phyloP scores from a whole-genome alignment of 140 eudicot species.

The Ambrosia hybrid region DNA sequence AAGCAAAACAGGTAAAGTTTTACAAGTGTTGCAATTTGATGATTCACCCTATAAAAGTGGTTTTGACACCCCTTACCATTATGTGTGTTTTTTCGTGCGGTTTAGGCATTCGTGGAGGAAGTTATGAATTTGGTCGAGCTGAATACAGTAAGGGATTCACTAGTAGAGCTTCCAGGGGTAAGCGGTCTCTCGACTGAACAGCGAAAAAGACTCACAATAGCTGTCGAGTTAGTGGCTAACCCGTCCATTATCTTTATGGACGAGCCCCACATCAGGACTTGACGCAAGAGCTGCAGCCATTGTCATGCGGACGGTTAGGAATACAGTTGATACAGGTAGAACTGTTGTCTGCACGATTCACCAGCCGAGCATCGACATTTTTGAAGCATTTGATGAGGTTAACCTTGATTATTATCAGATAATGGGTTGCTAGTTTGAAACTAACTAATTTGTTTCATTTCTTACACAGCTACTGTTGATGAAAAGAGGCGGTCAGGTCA shows the following conservation, averaged over 20 bases:
- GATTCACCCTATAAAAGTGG: neutral
- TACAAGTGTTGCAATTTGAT: too few species aligned
- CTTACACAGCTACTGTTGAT: conserved; percentile 52
- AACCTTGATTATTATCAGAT: neutral
- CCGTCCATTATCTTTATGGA: conserved; percentile 90
- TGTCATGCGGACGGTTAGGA: conserved; percentile 73
- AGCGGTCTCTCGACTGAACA: conserved; percentile 73
- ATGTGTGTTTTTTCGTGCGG: neutral
- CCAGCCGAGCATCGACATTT: conserved; percentile 72
- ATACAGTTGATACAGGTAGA: conserved; percentile 75
- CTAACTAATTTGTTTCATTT: neutral
- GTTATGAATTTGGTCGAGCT: conserved; percentile 71
- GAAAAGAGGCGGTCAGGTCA: conserved; percentile 78
- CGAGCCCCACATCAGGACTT: conserved; percentile 75
- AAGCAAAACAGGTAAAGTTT: conserved; percentile 37
- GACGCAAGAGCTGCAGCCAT: conserved; percentile 92
- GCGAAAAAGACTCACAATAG: conserved; percentile 74
- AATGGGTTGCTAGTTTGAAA: neutral
- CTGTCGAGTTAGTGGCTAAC: conserved; percentile 75
- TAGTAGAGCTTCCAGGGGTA: conserved; percentile 74
- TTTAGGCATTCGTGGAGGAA: conserved; percentile 66
- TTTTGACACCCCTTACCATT: neutral
- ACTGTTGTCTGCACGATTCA: conserved; percentile 86
- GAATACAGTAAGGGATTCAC: conserved; percentile 39
- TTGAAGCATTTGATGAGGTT: conserved; percentile 84